A percentile compares a stretch with the other conserved stretches of the same genome.
phyloP scores from a whole-genome alignment of 495 filamentous ascomycete genomes.

The Podospora bellae-mahoneyi region DNA sequence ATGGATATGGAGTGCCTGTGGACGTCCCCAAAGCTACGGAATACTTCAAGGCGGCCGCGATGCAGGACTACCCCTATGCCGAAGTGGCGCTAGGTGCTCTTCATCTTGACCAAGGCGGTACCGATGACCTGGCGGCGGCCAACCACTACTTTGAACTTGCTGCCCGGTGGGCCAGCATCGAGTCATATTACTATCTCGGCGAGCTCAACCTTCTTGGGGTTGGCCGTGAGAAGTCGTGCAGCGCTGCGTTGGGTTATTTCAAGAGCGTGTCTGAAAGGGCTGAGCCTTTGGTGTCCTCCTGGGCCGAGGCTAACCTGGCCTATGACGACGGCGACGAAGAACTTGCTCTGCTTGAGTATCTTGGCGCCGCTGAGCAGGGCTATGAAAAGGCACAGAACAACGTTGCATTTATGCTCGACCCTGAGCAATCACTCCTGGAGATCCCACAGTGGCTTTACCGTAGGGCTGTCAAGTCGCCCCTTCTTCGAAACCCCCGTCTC shows the following conservation, averaged over 20 bases:
- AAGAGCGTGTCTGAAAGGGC: slow-evolving; percentile 92
- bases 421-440: slow-evolving; percentile 57
- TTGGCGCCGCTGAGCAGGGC: slow-evolving; percentile 94
- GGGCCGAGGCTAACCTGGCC: slow-evolving; percentile 79
- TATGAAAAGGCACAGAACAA: slow-evolving; percentile 93
- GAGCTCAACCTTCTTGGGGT: slow-evolving; percentile 82
- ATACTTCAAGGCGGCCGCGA: slow-evolving; percentile 78
- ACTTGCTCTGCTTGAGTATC: slow-evolving; percentile 74
- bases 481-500: slow-evolving; percentile 68
- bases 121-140: slow-evolving; percentile 60
- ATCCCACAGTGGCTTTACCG: slow-evolving; percentile 38
- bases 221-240: slow-evolving; percentile 76
- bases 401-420: slow-evolving; percentile 86
- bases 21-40: slow-evolving; percentile 72
- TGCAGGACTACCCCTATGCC: slow-evolving; percentile 78
- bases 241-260: slow-evolving; percentile 80
- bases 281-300: slow-evolving; percentile 78
- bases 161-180: slow-evolving; percentile 80
- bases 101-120: slow-evolving; percentile 85
- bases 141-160: slow-evolving; percentile 91
- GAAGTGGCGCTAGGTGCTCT: slow-evolving; percentile 81
- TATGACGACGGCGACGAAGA: slow-evolving; percentile 85
- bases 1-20: slow-evolving; percentile 75
- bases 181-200: slow-evolving; percentile 92
- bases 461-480: slow-evolving; percentile 38